A percentile compares a stretch with the other conserved stretches of the same genome.
Conservation (phyloP, 1,284 basidiomycete species). For the Papiliotrema flavescens region DNA sequence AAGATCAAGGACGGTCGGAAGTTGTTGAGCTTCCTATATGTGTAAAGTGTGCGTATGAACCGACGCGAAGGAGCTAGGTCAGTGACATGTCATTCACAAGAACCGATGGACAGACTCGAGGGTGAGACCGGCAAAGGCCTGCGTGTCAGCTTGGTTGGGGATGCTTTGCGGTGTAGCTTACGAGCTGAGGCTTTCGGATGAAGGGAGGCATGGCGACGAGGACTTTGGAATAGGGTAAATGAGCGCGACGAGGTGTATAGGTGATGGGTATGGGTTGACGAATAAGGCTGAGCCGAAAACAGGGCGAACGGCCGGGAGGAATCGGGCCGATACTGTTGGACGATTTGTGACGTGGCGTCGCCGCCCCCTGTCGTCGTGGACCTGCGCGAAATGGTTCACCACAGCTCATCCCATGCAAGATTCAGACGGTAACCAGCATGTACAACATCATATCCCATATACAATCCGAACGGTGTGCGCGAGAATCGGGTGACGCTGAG, state of each 20-base stretch:
- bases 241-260: not conserved
- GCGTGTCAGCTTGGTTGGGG: not conserved
- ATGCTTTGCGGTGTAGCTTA: slow-evolving; percentile 8
- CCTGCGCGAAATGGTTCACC: no score
- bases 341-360: no score
- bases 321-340: no score
- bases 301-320: not conserved
- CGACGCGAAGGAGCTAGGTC: not conserved
- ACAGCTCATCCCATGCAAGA: no score
- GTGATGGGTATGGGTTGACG: not conserved
- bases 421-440: no score
- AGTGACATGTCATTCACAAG: not conserved
- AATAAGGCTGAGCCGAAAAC: not conserved
- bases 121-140: slow-evolving; percentile 35
- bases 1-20: slow-evolving; percentile 29
- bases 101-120: slow-evolving; percentile 25
- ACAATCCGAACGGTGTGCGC: no score
- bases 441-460: no score
- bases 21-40: slow-evolving; percentile 31
- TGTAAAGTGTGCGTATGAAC: not conserved
- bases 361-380: no score
- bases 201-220: slow-evolving; percentile 12
- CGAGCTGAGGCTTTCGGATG: slow-evolving; percentile 16
- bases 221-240: not conserved
- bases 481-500: no score